These are phyloP conservation scores for Musa beccarii DNA, from an alignment of 176 grass and related monocot species.

Conservation along the genomic window DNA sequence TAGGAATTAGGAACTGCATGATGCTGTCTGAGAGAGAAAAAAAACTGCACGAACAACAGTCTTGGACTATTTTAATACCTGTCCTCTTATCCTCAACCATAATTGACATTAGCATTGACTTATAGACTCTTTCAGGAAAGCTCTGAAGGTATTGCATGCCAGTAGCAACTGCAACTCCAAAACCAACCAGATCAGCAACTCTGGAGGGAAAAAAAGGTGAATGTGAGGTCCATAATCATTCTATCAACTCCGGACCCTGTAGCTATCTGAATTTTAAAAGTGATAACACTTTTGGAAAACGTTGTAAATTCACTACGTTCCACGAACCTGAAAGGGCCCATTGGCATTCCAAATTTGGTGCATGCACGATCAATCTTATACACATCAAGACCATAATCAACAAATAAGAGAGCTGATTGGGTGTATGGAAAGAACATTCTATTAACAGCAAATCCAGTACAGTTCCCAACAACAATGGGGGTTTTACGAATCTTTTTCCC, in stretches of 20 bases:
- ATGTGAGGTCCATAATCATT: slow-evolving; percentile 8
- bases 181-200: slow-evolving; percentile 87
- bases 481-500: slow-evolving; percentile 95
- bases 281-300: not conserved
- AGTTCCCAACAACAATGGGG: slow-evolving; percentile 88
- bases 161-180: slow-evolving; percentile 89
- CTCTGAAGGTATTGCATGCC: slow-evolving; percentile 94
- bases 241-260: not conserved
- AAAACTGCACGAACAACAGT: not conserved
- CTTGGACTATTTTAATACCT: slow-evolving; percentile 29
- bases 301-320: not conserved
- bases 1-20: not conserved
- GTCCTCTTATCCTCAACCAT: slow-evolving; percentile 85
- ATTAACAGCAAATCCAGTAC: slow-evolving; percentile 91
- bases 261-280: not conserved
- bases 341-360: slow-evolving; percentile 98
- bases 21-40: not conserved
- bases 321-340: slow-evolving; percentile 93
- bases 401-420: slow-evolving; percentile 66
- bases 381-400: slow-evolving; percentile 82
- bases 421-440: slow-evolving; percentile 99
- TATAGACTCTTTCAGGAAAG: slow-evolving; percentile 85
- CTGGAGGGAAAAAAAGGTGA: slow-evolving; percentile 26
- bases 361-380: slow-evolving; percentile 87
- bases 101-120: slow-evolving; percentile 79